Evolutionary conservation across 306 rosid species (phyloP).

Genomic region (Albizia julibrissin): DNA sequence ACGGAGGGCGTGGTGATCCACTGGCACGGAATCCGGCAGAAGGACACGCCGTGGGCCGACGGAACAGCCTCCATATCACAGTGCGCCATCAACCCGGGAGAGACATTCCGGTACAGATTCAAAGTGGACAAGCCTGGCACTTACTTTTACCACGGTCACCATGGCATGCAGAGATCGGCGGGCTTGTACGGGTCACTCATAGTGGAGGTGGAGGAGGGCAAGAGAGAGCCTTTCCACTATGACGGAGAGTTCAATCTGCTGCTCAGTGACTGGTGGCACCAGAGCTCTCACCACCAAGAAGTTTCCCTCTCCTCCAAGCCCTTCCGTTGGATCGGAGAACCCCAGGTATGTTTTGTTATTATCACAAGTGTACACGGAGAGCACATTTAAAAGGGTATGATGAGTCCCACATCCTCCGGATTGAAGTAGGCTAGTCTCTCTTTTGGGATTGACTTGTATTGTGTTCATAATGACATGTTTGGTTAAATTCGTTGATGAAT

Average conservation of each 20-base stretch:
- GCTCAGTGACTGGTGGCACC: slow-evolving; percentile 80
- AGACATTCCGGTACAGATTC: slow-evolving; percentile 63
- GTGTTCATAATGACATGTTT: too few species aligned
- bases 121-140: slow-evolving; percentile 73
- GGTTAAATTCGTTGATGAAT: too few species aligned
- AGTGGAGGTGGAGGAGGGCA: slow-evolving; percentile 51
- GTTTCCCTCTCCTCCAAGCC: slow-evolving; percentile 61
- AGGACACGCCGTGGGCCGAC: slow-evolving; percentile 88
- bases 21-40: slow-evolving; percentile 75
- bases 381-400: too few species aligned
- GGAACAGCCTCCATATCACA: slow-evolving; percentile 89
- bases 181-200: slow-evolving; percentile 74
- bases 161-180: slow-evolving; percentile 71
- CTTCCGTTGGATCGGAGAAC: slow-evolving; percentile 68
- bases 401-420: too few species aligned
- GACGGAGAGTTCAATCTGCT: slow-evolving; percentile 59
- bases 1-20: slow-evolving; percentile 69
- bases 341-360: slow-evolving; percentile 46
- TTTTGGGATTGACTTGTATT: too few species aligned
- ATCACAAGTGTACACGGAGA: too few species aligned
- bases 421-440: too few species aligned
- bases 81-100: slow-evolving; percentile 83
- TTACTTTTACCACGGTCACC: slow-evolving; percentile 72
- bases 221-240: slow-evolving; percentile 60
- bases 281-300: slow-evolving; percentile 50